These are phyloP conservation scores for Pseudopithomyces chartarum DNA, from an alignment of 2,329 filamentous ascomycete species.

Conservation along the genomic window DNA sequence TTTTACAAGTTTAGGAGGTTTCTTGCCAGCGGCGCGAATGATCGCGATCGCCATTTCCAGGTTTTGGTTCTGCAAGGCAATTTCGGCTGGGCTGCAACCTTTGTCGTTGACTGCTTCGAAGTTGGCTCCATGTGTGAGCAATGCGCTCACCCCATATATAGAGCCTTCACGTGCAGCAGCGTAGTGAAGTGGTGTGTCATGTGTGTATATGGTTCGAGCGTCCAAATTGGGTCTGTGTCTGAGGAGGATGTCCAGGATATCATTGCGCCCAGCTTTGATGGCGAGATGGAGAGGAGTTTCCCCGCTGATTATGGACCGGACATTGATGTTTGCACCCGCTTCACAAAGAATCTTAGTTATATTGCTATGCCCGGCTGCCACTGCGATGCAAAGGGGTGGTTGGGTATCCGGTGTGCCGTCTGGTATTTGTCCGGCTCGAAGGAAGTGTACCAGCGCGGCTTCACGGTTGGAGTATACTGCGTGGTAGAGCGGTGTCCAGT, in stretches of 20 bases:
- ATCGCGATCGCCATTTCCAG: conserved; percentile 38
- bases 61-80: conserved; percentile 32
- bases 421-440: conserved; percentile 33
- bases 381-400: conserved; percentile 36
- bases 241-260: conserved; percentile 34
- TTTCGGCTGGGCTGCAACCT: conserved; percentile 32
- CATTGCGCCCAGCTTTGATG: conserved; percentile 27
- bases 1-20: conserved; percentile 29
- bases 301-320: conserved; percentile 21
- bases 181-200: conserved; percentile 41
- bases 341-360: conserved; percentile 34
- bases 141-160: conserved; percentile 24
- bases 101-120: conserved; percentile 27
- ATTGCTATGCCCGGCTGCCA: conserved; percentile 29
- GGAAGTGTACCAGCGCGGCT: conserved; percentile 37
- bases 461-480: conserved; percentile 38
- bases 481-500: conserved; percentile 38
- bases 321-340: conserved; percentile 33
- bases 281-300: conserved; percentile 41
- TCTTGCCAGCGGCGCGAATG: conserved; percentile 34
- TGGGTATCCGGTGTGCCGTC: conserved; percentile 25
- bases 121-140: conserved; percentile 35
- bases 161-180: conserved; percentile 32
- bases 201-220: conserved; percentile 22
- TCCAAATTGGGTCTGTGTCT: conserved; percentile 27